Evolutionary conservation across 1,284 basidiomycete species (phyloP).

Genomic region (Tremellales sp.): DNA sequence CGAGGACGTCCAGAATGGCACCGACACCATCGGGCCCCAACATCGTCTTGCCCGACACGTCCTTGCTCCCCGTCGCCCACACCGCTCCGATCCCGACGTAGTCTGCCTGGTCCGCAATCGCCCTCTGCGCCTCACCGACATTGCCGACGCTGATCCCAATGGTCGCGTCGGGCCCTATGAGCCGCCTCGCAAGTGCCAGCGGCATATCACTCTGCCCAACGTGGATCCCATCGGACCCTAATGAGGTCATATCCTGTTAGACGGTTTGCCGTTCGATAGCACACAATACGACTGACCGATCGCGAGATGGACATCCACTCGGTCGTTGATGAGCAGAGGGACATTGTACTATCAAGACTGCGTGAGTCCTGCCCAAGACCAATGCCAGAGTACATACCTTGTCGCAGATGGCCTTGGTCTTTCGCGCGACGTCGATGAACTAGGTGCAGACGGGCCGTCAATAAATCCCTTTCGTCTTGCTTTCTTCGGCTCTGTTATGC

Average conservation of each 20-base stretch:
- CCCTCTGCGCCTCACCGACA: constrained; percentile 57
- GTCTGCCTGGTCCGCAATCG: constrained; percentile 57
- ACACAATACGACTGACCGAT: constrained; percentile 52
- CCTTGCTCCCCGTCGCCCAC: constrained; percentile 70
- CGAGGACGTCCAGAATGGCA: constrained; percentile 60
- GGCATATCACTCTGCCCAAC: constrained; percentile 90
- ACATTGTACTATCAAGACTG: constrained; percentile 58
- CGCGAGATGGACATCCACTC: constrained; percentile 79
- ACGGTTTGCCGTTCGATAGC: too few species aligned
- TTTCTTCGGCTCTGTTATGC: too few species aligned
- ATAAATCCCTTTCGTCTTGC: constrained; percentile 26
- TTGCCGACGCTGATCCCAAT: constrained; percentile 80
- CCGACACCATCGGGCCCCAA: constrained; percentile 65
- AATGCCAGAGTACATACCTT: constrained; percentile 45
- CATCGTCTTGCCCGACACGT: constrained; percentile 55
- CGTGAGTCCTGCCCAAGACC: background rate
- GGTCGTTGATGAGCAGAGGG: constrained; percentile 87
- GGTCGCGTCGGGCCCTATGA: constrained; percentile 68
- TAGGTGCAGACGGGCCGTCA: constrained; percentile 41
- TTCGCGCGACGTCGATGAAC: constrained; percentile 73
- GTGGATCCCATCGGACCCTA: constrained; percentile 71
- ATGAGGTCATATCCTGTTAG: too few species aligned
- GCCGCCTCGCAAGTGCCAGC: constrained; percentile 60
- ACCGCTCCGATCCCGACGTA: constrained; percentile 84
- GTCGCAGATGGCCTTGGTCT: constrained; percentile 70